phyloP scores from a whole-genome alignment of 148 eudicot genomes.

The Rhododendron williamsianum region DNA sequence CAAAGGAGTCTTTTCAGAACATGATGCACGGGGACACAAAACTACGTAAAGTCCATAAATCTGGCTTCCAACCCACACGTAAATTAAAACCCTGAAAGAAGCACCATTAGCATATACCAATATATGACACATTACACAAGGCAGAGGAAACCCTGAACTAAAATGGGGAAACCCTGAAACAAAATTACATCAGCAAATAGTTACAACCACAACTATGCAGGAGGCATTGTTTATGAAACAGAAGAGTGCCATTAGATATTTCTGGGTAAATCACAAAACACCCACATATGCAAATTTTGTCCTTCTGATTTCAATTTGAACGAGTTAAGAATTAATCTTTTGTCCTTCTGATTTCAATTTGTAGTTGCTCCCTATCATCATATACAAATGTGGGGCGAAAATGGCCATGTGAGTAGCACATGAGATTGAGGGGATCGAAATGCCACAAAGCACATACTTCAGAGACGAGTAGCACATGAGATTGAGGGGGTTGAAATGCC shows the following conservation, averaged over 20 bases:
- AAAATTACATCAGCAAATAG: slow-evolving; percentile 9
- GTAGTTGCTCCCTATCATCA: neutral
- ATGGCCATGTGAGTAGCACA: neutral
- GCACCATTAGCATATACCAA: neutral
- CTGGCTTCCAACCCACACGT: neutral
- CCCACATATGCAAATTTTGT: neutral
- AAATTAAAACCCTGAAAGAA: neutral
- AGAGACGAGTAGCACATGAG: neutral
- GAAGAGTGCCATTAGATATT: neutral
- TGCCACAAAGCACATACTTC: neutral
- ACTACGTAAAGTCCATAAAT: neutral
- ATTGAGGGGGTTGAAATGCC: neutral
- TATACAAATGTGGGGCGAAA: neutral
- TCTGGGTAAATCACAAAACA: neutral
- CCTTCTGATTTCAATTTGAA: neutral
- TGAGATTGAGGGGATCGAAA: neutral
- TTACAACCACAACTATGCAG: neutral
- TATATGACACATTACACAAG: neutral
- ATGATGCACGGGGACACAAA: neutral
- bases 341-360: neutral
- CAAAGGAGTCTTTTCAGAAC: neutral
- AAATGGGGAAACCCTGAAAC: slow-evolving; percentile 47
- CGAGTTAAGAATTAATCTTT: neutral
- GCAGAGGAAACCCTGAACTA: slow-evolving; percentile 20
- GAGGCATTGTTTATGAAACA: neutral